Conservation (phyloP, 2,329 filamentous ascomycete species). For the Gliomastix tumulicola region DNA sequence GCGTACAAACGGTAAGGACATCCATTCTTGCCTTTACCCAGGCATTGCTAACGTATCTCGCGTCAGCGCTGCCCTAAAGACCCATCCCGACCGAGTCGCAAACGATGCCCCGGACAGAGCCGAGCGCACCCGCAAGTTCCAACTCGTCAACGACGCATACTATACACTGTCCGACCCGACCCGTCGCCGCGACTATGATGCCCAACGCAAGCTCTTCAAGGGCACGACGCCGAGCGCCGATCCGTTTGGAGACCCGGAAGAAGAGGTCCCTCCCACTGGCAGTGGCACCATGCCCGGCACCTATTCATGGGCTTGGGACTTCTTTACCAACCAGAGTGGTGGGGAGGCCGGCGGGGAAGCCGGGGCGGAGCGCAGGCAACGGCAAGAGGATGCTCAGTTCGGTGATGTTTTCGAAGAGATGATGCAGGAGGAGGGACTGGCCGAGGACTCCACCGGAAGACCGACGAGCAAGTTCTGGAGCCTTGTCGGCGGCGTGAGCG, state of each 20-base stretch:
- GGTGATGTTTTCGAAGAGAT: constrained; percentile 85
- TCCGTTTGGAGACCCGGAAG: constrained; percentile 39
- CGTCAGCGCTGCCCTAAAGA: constrained; percentile 79
- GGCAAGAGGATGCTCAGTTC: constrained; percentile 73
- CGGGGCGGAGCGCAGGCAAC: constrained; percentile 29
- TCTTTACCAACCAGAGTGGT: constrained; percentile 33
- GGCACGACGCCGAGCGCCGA: constrained; percentile 14
- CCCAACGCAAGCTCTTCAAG: constrained; percentile 37
- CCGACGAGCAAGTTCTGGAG: constrained; percentile 78
- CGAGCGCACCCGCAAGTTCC: constrained; percentile 78
- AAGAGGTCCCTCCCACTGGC: constrained; percentile 33
- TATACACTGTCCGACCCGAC: constrained; percentile 77
- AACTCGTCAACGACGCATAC: constrained; percentile 89
- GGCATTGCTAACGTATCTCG: neutral
- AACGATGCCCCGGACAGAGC: constrained; percentile 76
- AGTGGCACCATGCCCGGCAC: constrained; percentile 32
- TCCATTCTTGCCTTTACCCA: neutral
- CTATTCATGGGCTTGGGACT: constrained; percentile 75
- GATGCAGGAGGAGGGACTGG: constrained; percentile 80
- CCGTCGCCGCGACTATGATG: constrained; percentile 79
- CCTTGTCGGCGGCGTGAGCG: constrained; percentile 76
- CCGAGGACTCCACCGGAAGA: constrained; percentile 54
- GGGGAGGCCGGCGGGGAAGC: constrained; percentile 10
- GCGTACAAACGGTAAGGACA: constrained; percentile 76
- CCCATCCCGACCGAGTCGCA: constrained; percentile 87